Conservation (phyloP, 495 filamentous ascomycete genomes). For the Ascobolus immersus region DNA sequence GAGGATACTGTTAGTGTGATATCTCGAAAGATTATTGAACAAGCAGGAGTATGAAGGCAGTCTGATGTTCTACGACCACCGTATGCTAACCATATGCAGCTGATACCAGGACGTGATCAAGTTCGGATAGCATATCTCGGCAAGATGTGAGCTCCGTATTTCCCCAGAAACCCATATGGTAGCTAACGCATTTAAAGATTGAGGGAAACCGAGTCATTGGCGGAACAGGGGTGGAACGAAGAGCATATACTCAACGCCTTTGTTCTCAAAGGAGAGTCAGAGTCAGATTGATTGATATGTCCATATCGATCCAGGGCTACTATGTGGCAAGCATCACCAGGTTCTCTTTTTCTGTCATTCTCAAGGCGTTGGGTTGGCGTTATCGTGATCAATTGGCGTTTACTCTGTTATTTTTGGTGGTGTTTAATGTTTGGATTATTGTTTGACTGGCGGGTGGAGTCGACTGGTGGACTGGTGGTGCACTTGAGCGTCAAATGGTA, state of each 20-base stretch:
- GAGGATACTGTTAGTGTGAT: constrained; percentile 37
- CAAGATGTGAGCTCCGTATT: constrained; percentile 22
- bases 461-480: too few relatives aligned
- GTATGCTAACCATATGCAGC: background rate
- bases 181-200: constrained; percentile 17
- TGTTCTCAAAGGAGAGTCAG: constrained; percentile 30
- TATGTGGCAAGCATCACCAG: background rate
- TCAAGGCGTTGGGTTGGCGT: background rate
- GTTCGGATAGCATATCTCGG: constrained; percentile 56
- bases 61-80: background rate
- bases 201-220: constrained; percentile 35
- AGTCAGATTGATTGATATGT: background rate
- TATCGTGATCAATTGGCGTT: background rate
- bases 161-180: background rate
- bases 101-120: background rate
- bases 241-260: constrained; percentile 59
- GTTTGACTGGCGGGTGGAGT: background rate
- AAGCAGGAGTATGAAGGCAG: constrained; percentile 31
- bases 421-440: background rate
- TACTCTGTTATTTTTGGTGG: constrained; percentile 2
- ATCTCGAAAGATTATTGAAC: constrained; percentile 34
- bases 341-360: background rate
- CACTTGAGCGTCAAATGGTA: too few relatives aligned
- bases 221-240: constrained; percentile 46
- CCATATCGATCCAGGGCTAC: background rate